Conservation (phyloP, 2,329 filamentous ascomycete genomes). For the Arthroderma uncinatum region DNA sequence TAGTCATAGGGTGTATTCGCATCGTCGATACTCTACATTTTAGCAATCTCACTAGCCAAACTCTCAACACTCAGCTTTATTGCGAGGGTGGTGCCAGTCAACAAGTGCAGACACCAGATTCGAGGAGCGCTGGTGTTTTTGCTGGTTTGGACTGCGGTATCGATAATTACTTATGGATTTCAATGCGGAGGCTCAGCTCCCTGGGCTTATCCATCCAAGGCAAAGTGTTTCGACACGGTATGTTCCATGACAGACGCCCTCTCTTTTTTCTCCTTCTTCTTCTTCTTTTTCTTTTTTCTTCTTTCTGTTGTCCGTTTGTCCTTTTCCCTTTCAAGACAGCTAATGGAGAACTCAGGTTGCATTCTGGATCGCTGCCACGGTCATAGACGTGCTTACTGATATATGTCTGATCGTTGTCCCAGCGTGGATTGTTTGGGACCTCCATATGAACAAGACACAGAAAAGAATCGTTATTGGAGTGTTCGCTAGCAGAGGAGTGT, state of each 20-base stretch:
- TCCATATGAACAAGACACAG: neutral
- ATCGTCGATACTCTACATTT: neutral
- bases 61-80: conserved; percentile 1
- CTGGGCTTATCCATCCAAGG: conserved; percentile 4
- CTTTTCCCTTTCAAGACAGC: neutral
- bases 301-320: neutral
- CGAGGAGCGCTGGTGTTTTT: neutral
- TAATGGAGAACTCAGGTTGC: neutral
- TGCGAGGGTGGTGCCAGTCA: neutral
- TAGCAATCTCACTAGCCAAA: neutral
- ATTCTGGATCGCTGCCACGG: neutral
- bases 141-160: conserved; percentile 11
- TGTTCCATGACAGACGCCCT: too few species aligned
- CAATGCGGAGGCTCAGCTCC: conserved; percentile 12
- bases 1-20: neutral
- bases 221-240: neutral
- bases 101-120: neutral
- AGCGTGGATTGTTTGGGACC: conserved; percentile 3
- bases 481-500: neutral
- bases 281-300: neutral
- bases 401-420: neutral
- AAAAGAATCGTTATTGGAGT: neutral
- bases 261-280: too few species aligned
- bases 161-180: conserved; percentile 11
- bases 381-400: conserved; percentile 1